A percentile compares a stretch with the other conserved stretches of the same genome.
These are phyloP conservation scores for Urostyla sp. DNA, from an alignment of 73 alveolate genomes.

Conservation along the genomic window DNA sequence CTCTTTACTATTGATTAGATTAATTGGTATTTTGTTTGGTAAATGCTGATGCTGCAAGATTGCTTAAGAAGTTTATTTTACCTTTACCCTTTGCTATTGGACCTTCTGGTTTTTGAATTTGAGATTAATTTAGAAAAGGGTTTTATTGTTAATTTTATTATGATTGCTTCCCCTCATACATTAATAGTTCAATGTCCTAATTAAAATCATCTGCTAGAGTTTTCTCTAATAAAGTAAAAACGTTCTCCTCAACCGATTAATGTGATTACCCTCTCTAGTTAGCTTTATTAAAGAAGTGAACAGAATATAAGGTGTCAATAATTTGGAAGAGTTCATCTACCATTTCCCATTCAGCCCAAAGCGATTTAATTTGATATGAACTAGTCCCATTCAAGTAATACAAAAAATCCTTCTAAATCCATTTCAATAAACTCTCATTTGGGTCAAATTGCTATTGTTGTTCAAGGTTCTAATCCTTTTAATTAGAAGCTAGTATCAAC, in stretches of 20 bases:
- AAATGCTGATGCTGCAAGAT: background rate
- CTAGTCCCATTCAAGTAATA: background rate
- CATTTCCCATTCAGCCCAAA: constrained; percentile 59
- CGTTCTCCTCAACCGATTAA: background rate
- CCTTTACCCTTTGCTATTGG: constrained; percentile 42
- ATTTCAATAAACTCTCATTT: constrained; percentile 28
- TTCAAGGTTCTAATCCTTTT: background rate
- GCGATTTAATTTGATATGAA: background rate
- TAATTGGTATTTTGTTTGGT: background rate
- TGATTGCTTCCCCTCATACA: constrained; percentile 46
- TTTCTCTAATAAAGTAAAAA: constrained; percentile 2
- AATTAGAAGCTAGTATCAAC: constrained; percentile 22
- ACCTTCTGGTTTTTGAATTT: background rate
- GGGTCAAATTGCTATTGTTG: background rate
- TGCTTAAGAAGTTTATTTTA: background rate
- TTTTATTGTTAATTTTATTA: background rate
- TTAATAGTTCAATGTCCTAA: constrained; percentile 3
- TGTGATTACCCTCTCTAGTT: background rate
- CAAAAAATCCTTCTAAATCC: constrained; percentile 41
- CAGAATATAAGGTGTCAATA: constrained; percentile 28
- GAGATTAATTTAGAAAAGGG: background rate
- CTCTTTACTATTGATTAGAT: background rate
- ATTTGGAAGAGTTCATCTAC: constrained; percentile 7
- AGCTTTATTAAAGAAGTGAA: background rate
- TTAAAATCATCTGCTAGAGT: constrained; percentile 27